phyloP scores from a whole-genome alignment of 2,329 filamentous ascomycete genomes.

The Remersonia thermophila region DNA sequence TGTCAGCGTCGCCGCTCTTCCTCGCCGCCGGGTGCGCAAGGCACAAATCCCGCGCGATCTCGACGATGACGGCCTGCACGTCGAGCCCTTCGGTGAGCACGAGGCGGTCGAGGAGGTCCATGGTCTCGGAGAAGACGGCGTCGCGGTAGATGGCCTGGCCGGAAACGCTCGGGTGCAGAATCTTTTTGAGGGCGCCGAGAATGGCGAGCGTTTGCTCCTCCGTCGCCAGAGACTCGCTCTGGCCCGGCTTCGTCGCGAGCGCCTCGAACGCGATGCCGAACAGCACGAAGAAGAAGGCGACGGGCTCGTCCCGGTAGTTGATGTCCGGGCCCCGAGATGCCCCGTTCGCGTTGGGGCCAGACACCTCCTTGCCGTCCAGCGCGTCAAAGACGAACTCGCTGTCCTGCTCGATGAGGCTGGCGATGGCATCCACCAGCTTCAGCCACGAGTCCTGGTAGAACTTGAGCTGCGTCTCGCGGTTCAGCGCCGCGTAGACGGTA shows the following conservation, averaged over 20 bases:
- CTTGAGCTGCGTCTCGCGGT: conserved; percentile 80
- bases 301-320: conserved; percentile 94
- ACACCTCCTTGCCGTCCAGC: conserved; percentile 66
- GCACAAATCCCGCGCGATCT: conserved; percentile 83
- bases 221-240: conserved; percentile 52
- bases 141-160: conserved; percentile 95
- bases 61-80: conserved; percentile 84
- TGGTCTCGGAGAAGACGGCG: conserved; percentile 90
- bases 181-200: conserved; percentile 83
- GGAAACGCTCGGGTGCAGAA: conserved; percentile 83
- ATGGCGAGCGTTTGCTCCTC: conserved; percentile 74
- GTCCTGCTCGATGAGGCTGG: conserved; percentile 92
- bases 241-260: conserved; percentile 65
- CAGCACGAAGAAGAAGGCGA: conserved; percentile 97
- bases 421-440: conserved; percentile 92
- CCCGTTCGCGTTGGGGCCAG: conserved; percentile 34
- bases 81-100: conserved; percentile 82
- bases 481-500: conserved; percentile 87
- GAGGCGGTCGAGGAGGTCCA: conserved; percentile 86
- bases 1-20: conserved; percentile 50
- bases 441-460: conserved; percentile 98
- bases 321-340: conserved; percentile 62
- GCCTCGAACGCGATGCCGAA: conserved; percentile 96
- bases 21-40: conserved; percentile 84
- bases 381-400: conserved; percentile 97